A percentile compares a stretch with the other conserved stretches of the same genome.
These are phyloP conservation scores for Pseudotulostoma volvatum DNA, from an alignment of 495 filamentous ascomycete genomes.

Conservation along the genomic window DNA sequence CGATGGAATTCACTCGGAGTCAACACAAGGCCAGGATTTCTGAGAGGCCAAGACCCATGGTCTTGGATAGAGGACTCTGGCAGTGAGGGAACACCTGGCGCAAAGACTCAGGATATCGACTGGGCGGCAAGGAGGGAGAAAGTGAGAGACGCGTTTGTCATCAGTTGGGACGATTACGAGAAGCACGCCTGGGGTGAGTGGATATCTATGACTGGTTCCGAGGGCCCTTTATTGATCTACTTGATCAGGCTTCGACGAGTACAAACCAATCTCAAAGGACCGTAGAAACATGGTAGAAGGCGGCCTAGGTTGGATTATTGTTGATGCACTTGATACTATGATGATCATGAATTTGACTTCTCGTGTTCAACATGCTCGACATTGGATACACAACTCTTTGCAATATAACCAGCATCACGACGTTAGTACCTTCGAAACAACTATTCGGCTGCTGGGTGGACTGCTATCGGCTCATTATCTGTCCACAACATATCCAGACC, in stretches of 20 bases:
- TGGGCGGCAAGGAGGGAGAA: slow-evolving; percentile 65
- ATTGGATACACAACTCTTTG: slow-evolving; percentile 76
- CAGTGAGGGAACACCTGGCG: slow-evolving; percentile 8
- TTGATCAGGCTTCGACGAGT: slow-evolving; percentile 65
- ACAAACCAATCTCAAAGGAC: slow-evolving; percentile 63
- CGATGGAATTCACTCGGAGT: slow-evolving; percentile 14
- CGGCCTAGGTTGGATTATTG: slow-evolving; percentile 87
- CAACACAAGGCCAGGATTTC: slow-evolving; percentile 35
- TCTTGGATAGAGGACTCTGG: slow-evolving; percentile 25
- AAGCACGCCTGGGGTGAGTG: slow-evolving; percentile 79
- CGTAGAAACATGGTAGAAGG: slow-evolving; percentile 63
- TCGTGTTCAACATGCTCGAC: slow-evolving; percentile 64
- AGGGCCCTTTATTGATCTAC: slow-evolving; percentile 4
- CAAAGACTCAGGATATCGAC: slow-evolving; percentile 18
- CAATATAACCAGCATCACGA: slow-evolving; percentile 84
- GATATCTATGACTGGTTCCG: background rate
- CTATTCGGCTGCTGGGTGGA: slow-evolving; percentile 93
- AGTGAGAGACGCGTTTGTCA: slow-evolving; percentile 76
- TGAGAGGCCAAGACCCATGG: slow-evolving; percentile 25
- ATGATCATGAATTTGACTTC: slow-evolving; percentile 97
- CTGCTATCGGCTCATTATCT: slow-evolving; percentile 91
- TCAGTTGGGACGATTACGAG: slow-evolving; percentile 88
- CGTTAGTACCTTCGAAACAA: slow-evolving; percentile 96
- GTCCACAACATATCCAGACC: slow-evolving; percentile 49
- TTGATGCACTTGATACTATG: slow-evolving; percentile 88